Percentiles rank a stretch among this genome's conserved stretches.
These are phyloP conservation scores for Candida sp. DNA, from an alignment of 1,139 yeast genomes.

Conservation along the genomic window DNA sequence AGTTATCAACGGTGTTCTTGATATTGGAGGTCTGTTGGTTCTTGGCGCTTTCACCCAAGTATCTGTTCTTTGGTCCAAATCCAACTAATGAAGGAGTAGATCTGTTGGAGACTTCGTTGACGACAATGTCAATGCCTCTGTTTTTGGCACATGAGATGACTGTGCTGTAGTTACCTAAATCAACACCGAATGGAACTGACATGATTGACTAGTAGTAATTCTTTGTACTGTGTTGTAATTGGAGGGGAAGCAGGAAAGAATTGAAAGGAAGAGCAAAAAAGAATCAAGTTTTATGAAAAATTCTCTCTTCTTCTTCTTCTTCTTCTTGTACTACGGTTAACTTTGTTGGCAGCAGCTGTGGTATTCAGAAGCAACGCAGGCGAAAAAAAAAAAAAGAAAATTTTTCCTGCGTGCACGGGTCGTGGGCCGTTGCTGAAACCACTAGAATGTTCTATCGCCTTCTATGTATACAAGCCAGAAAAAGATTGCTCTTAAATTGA, in stretches of 20 bases:
- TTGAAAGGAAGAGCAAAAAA: conserved; percentile 2
- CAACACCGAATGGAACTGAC: conserved; percentile 95
- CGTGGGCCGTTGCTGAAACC: conserved; percentile 3
- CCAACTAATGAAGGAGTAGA: conserved; percentile 96
- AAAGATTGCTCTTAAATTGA: not conserved
- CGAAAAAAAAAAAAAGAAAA: not conserved
- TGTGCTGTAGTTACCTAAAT: conserved; percentile 94
- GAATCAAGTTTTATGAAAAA: conserved; percentile 1
- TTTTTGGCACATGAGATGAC: conserved; percentile 98
- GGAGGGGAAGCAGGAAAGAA: not conserved
- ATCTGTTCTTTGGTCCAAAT: conserved; percentile 87
- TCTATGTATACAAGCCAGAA: not conserved
- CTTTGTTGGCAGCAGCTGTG: not conserved
- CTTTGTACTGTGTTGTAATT: not conserved
- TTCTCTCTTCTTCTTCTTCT: not conserved
- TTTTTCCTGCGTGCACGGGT: not conserved
- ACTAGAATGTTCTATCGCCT: conserved; percentile 7
- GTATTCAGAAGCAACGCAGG: not conserved
- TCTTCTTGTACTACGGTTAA: too few relatives aligned
- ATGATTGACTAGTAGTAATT: conserved; percentile 21
- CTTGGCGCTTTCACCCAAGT: conserved; percentile 94
- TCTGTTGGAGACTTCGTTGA: conserved; percentile 98
- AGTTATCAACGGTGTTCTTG: conserved; percentile 94
- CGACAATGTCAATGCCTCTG: conserved; percentile 98
- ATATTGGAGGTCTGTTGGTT: conserved; percentile 96